phyloP scores from a whole-genome alignment of 202 grass and related monocot genomes.

The Setaria viridis region DNA sequence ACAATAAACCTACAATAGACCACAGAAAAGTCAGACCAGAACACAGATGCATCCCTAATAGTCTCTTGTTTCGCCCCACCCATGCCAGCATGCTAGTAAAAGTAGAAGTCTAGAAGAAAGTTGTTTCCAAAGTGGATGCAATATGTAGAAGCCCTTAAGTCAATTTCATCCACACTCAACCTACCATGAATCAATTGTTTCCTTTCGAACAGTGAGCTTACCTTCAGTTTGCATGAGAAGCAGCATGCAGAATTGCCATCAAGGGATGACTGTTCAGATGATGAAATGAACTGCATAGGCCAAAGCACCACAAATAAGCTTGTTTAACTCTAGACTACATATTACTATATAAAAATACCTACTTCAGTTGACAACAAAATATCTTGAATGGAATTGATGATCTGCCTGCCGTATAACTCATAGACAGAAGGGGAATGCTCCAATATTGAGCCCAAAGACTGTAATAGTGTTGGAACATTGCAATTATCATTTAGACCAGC shows the following conservation, averaged over 20 bases:
- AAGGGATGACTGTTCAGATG: conserved; percentile 53
- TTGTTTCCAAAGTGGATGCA: conserved; percentile 6
- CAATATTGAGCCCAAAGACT: conserved; percentile 82
- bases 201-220: conserved; percentile 45
- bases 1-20: conserved; percentile 76
- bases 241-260: conserved; percentile 61
- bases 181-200: conserved; percentile 34
- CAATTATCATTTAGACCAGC: conserved; percentile 54
- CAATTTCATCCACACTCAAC: conserved; percentile 36
- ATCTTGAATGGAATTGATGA: conserved; percentile 61
- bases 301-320: conserved; percentile 36
- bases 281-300: conserved; percentile 58
- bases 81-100: conserved; percentile 3
- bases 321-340: conserved; percentile 24
- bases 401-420: conserved; percentile 60
- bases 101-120: neutral
- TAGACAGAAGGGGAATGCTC: conserved; percentile 70
- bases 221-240: conserved; percentile 89
- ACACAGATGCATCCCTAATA: conserved; percentile 19
- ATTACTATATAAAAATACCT: conserved; percentile 47
- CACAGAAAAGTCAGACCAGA: conserved; percentile 43
- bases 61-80: neutral
- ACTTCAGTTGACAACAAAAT: conserved; percentile 77
- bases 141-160: neutral
- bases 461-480: conserved; percentile 76